These are phyloP conservation scores for Piper longum DNA, from an alignment of 164 flowering plant species.

Conservation along the genomic window DNA sequence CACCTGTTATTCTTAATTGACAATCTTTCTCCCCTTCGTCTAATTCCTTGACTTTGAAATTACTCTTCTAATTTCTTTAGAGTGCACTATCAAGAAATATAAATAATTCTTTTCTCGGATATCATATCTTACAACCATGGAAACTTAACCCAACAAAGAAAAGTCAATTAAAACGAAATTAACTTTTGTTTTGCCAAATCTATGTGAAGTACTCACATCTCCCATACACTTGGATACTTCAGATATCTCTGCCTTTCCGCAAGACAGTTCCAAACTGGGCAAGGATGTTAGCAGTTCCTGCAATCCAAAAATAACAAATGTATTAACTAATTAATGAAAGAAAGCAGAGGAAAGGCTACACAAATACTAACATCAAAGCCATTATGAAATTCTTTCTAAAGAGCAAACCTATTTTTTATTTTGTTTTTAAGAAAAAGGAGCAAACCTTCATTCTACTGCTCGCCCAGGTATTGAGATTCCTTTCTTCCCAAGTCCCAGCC, in stretches of 20 bases:
- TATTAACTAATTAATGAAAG: not conserved
- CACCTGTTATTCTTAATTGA: too few relatives aligned
- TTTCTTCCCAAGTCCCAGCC: constrained; percentile 99
- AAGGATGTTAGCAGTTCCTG: constrained; percentile 70
- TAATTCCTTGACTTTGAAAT: too few relatives aligned
- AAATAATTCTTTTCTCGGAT: too few relatives aligned
- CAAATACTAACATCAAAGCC: not conserved
- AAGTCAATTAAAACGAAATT: too few relatives aligned
- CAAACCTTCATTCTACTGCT: constrained; percentile 64
- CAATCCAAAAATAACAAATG: constrained; percentile 3
- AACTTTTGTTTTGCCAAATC: not conserved
- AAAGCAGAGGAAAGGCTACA: not conserved
- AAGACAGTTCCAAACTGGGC: constrained; percentile 51
- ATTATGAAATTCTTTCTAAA: not conserved
- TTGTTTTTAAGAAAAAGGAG: not conserved
- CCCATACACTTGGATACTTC: constrained; percentile 73
- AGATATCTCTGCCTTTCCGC: constrained; percentile 63
- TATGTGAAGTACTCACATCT: constrained; percentile 51
- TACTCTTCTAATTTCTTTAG: too few relatives aligned
- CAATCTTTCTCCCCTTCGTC: too few relatives aligned
- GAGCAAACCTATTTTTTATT: not conserved
- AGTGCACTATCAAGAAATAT: too few relatives aligned
- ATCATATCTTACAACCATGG: too few relatives aligned
- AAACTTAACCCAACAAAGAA: too few relatives aligned
- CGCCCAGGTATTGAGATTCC: constrained; percentile 81